Evolutionary conservation across 805 yeast species (phyloP).

Genomic region (Teunomyces tritomae): DNA sequence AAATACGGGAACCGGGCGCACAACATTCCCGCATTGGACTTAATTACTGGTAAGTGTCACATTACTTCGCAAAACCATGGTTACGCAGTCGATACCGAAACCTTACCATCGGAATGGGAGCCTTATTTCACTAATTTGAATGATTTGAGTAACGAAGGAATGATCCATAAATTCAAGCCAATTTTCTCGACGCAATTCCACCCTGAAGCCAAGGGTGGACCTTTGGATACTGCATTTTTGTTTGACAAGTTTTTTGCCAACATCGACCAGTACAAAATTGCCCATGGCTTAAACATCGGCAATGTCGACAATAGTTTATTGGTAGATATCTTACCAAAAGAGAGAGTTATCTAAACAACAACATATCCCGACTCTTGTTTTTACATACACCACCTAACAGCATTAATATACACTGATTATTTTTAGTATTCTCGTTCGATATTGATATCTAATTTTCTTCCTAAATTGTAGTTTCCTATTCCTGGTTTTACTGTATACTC

Average conservation of each 20-base stretch:
- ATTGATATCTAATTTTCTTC: no score
- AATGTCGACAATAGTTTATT: constrained; percentile 48
- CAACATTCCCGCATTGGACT: constrained; percentile 92
- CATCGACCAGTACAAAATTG: constrained; percentile 51
- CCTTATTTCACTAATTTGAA: constrained; percentile 86
- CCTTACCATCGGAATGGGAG: constrained; percentile 81
- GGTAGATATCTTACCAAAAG: constrained; percentile 63
- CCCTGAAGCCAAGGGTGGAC: constrained; percentile 99
- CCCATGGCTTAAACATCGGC: constrained; percentile 40
- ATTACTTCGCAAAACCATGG: constrained; percentile 99
- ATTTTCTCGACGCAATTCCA: constrained; percentile 97
- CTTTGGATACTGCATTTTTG: constrained; percentile 85
- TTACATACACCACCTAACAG: not conserved
- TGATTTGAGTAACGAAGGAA: constrained; percentile 96
- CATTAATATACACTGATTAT: not conserved
- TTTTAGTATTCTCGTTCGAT: not conserved
- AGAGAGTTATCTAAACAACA: constrained; percentile 48
- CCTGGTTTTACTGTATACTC: no score
- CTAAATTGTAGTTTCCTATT: no score
- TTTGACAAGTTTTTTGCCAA: constrained; percentile 85
- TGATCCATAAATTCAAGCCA: constrained; percentile 84
- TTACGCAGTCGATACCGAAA: constrained; percentile 84
- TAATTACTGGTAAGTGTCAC: constrained; percentile 89
- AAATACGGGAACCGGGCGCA: constrained; percentile 99
- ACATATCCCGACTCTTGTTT: not conserved